These are phyloP conservation scores for Sugiyamaella xylanicola DNA, from an alignment of 1,139 yeast genomes.

Conservation along the genomic window DNA sequence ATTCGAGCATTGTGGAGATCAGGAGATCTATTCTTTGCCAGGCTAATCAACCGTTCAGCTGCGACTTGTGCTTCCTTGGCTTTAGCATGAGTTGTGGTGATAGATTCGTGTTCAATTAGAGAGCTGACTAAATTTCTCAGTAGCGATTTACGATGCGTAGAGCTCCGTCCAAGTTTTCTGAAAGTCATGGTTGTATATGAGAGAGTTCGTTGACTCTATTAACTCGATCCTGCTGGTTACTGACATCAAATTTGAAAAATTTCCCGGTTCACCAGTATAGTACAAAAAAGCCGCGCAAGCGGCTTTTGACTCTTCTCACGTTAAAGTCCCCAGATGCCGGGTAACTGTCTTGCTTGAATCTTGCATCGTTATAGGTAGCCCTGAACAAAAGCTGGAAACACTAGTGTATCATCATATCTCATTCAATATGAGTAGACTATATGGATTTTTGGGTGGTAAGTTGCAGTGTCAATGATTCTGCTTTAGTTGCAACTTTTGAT, in stretches of 20 bases:
- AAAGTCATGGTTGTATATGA: slow-evolving; percentile 28
- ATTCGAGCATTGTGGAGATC: slow-evolving; percentile 30
- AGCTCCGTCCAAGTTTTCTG: slow-evolving; percentile 42
- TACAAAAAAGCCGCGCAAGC: slow-evolving; percentile 4
- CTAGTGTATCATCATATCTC: no score
- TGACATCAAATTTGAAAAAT: slow-evolving; percentile 3
- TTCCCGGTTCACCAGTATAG: neutral
- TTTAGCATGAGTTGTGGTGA: slow-evolving; percentile 70
- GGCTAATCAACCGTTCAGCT: slow-evolving; percentile 58
- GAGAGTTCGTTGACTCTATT: neutral
- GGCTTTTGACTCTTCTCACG: no score
- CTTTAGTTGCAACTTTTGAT: no score
- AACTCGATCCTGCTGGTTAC: neutral
- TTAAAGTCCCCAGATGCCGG: slow-evolving; percentile 4
- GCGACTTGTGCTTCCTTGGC: slow-evolving; percentile 64
- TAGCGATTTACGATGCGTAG: slow-evolving; percentile 56
- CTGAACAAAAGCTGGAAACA: no score
- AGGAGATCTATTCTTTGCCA: slow-evolving; percentile 46
- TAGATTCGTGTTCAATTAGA: slow-evolving; percentile 66
- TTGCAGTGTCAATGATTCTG: neutral
- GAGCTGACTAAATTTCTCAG: slow-evolving; percentile 65
- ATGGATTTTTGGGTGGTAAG: slow-evolving; percentile 65
- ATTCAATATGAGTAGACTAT: slow-evolving; percentile 55
- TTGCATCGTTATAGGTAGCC: no score
- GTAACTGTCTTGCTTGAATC: neutral